Conservation (phyloP, 331 rosid species). For the Acacia concinna region DNA sequence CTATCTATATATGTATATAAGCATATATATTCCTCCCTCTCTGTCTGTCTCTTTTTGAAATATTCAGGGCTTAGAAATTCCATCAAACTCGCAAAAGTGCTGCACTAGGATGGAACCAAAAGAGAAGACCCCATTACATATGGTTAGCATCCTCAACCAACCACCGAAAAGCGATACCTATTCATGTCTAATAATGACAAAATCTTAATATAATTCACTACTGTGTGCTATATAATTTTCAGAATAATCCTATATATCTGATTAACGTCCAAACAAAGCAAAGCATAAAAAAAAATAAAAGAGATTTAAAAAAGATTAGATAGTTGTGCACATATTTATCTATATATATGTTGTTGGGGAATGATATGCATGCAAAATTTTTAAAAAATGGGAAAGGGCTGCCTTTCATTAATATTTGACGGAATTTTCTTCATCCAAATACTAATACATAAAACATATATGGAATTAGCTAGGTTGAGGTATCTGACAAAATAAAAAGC, state of each 20-base stretch:
- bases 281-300: not conserved
- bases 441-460: not conserved
- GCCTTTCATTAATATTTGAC: not conserved
- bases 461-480: not conserved
- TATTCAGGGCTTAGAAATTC: constrained; percentile 43
- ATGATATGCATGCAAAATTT: constrained; percentile 50
- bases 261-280: not conserved
- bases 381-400: constrained; percentile 19
- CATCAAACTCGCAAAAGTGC: constrained; percentile 53
- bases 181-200: constrained; percentile 37
- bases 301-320: not conserved
- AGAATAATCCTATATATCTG: not conserved
- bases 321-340: not conserved
- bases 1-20: not conserved
- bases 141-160: constrained; percentile 48
- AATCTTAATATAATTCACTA: constrained; percentile 28
- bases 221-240: not conserved
- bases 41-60: not conserved
- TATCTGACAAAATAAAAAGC: constrained; percentile 32
- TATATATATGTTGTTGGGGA: constrained; percentile 26
- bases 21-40: not conserved
- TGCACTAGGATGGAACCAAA: constrained; percentile 46
- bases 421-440: constrained; percentile 13
- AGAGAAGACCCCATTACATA: constrained; percentile 47
- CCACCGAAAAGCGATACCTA: constrained; percentile 32